These are phyloP conservation scores for Candida chauliodis DNA, from an alignment of 805 yeast species.

Conservation along the genomic window DNA sequence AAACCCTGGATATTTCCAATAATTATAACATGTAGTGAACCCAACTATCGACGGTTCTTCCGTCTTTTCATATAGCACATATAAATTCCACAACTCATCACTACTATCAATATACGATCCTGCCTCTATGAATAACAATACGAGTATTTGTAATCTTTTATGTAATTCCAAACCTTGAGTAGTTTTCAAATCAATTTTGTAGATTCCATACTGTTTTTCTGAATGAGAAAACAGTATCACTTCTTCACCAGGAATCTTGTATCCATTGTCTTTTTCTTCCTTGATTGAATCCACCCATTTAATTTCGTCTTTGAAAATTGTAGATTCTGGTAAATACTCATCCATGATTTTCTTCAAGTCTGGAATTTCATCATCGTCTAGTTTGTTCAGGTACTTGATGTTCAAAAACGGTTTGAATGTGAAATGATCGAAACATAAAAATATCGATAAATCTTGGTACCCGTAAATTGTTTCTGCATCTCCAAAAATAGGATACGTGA, in stretches of 20 bases:
- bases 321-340: constrained; percentile 58
- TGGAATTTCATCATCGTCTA: constrained; percentile 51
- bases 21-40: constrained; percentile 77
- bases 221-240: constrained; percentile 26
- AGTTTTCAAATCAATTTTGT: constrained; percentile 44
- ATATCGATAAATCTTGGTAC: constrained; percentile 63
- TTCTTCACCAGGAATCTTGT: constrained; percentile 40
- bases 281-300: constrained; percentile 61
- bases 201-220: constrained; percentile 46
- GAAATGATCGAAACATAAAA: constrained; percentile 65
- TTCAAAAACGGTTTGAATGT: constrained; percentile 73
- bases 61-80: constrained; percentile 41
- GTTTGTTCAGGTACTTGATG: constrained; percentile 51
- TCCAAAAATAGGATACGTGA: constrained; percentile 93
- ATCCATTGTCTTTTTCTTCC: constrained; percentile 40
- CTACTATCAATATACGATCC: constrained; percentile 79
- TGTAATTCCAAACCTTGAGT: constrained; percentile 51
- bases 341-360: constrained; percentile 56
- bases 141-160: constrained; percentile 71
- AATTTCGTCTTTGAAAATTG: constrained; percentile 59
- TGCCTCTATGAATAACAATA: constrained; percentile 85
- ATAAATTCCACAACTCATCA: constrained; percentile 82
- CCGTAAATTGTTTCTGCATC: constrained; percentile 89
- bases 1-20: constrained; percentile 68
- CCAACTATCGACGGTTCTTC: constrained; percentile 57